Evolutionary conservation across 345 rosid species (phyloP).

Genomic region (Salix viminalis): DNA sequence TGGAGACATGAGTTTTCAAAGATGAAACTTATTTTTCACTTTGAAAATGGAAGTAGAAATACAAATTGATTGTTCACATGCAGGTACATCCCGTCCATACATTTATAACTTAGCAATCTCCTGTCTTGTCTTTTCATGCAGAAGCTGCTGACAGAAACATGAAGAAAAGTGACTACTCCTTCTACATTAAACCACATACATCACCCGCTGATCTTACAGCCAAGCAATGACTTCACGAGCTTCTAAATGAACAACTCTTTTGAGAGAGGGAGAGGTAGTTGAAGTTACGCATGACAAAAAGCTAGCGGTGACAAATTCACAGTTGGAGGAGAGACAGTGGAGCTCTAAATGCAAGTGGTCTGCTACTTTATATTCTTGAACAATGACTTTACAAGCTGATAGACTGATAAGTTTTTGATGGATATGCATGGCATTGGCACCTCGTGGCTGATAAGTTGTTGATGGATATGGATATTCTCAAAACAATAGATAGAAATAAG

Average conservation of each 20-base stretch:
- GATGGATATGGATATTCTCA: no score
- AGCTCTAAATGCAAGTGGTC: neutral
- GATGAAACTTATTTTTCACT: neutral
- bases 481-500: no score
- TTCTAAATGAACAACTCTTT: neutral
- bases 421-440: neutral
- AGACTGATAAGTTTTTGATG: neutral
- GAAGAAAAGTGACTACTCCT: neutral
- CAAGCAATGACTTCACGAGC: conserved; percentile 3
- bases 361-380: neutral
- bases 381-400: neutral
- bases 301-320: neutral
- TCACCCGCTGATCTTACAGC: neutral
- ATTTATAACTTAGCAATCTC: neutral
- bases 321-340: neutral
- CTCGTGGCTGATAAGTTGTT: neutral
- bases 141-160: neutral
- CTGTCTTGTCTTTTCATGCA: neutral
- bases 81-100: neutral
- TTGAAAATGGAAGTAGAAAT: neutral
- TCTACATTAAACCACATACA: no score
- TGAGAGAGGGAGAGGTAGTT: neutral
- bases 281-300: neutral
- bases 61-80: conserved; percentile 5
- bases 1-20: no score